Conservation (phyloP, 225 moss, liverwort and hornwort genomes). For the Antitrichia curtipendula region DNA sequence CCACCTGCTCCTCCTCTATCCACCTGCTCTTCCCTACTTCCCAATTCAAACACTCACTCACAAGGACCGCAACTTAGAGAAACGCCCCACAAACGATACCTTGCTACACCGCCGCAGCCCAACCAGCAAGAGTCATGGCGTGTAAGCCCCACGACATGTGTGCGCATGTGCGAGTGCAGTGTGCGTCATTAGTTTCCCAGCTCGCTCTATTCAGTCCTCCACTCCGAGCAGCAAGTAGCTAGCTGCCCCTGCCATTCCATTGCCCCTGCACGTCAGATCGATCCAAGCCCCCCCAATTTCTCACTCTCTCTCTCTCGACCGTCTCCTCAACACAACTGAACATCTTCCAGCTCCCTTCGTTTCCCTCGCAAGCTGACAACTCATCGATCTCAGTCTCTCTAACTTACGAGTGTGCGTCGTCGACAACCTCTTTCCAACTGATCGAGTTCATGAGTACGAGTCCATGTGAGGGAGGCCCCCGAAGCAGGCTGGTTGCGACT, state of each 20-base stretch:
- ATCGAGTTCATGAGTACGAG: not conserved
- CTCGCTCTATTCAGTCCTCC: not conserved
- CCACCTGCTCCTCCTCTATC: not conserved
- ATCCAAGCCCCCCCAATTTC: not conserved
- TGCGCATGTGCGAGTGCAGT: constrained; percentile 5
- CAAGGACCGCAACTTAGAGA: not conserved
- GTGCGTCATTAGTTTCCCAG: not conserved
- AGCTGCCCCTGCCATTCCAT: not conserved
- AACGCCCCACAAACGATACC: not conserved
- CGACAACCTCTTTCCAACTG: not conserved
- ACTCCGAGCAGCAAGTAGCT: not conserved
- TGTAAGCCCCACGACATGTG: not conserved
- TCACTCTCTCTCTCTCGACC: not conserved
- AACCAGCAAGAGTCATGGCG: not conserved
- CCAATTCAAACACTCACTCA: not conserved
- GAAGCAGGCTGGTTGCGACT: not conserved
- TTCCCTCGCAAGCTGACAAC: not conserved
- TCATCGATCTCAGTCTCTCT: not conserved
- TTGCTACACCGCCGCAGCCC: not conserved
- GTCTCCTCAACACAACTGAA: no score
- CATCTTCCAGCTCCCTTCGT: not conserved
- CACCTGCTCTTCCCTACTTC: not conserved
- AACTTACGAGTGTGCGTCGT: not conserved
- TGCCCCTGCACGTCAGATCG: not conserved
- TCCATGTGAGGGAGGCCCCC: not conserved